Conservation (phyloP, 805 yeast species). For the Candida ovalis region DNA sequence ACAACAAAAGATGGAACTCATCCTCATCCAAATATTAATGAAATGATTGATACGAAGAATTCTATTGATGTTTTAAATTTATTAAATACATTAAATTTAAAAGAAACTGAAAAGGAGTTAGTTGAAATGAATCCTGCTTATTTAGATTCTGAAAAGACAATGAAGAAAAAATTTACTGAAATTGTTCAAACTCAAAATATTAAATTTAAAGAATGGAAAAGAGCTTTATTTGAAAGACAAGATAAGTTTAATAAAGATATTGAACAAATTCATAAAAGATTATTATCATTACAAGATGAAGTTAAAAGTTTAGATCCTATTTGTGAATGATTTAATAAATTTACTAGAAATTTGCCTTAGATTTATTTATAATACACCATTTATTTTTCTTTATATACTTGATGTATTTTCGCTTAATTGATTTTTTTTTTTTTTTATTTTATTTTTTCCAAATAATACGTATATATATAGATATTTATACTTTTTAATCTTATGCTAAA, state of each 20-base stretch:
- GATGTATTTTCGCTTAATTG: not conserved
- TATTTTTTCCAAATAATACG: not conserved
- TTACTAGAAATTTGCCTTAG: not conserved
- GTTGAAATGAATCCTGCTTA: slow-evolving; percentile 45
- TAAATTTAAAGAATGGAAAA: slow-evolving; percentile 61
- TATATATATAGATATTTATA: too few relatives aligned
- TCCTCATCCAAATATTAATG: slow-evolving; percentile 27
- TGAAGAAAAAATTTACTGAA: slow-evolving; percentile 42
- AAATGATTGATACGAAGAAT: slow-evolving; percentile 23
- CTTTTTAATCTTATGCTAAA: too few relatives aligned
- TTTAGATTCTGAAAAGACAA: slow-evolving; percentile 38
- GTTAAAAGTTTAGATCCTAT: slow-evolving; percentile 14
- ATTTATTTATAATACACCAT: slow-evolving; percentile 1
- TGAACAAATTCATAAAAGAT: slow-evolving; percentile 36
- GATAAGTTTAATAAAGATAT: slow-evolving; percentile 52
- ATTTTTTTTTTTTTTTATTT: not conserved
- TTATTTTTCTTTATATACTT: not conserved
- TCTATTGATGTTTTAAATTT: slow-evolving; percentile 35
- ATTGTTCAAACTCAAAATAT: slow-evolving; percentile 47
- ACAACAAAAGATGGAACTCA: slow-evolving; percentile 14
- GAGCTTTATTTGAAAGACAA: slow-evolving; percentile 51
- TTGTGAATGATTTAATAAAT: slow-evolving; percentile 3
- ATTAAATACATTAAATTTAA: slow-evolving; percentile 35
- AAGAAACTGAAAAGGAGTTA: slow-evolving; percentile 36
- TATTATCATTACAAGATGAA: slow-evolving; percentile 35